These are phyloP conservation scores for Novakomyces olei DNA, from an alignment of 805 yeast species.

Conservation along the genomic window DNA sequence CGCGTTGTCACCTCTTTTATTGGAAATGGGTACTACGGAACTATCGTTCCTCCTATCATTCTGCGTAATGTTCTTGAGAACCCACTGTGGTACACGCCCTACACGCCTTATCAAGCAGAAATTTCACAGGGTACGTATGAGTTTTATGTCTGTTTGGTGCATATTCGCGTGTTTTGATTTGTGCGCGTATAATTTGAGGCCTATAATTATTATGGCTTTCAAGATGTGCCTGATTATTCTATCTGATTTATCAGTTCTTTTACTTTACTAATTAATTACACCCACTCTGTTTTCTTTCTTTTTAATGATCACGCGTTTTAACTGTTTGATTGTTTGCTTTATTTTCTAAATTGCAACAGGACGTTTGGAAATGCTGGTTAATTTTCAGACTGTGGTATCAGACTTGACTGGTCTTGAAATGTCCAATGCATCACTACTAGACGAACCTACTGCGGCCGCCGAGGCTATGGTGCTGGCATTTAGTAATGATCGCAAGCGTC, in stretches of 20 bases:
- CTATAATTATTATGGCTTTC: no score
- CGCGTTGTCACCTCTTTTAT: conserved; percentile 51
- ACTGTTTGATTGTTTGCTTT: no score
- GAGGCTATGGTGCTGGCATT: conserved; percentile 83
- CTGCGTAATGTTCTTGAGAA: conserved; percentile 78
- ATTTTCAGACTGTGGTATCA: conserved; percentile 77
- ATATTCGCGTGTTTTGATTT: no score
- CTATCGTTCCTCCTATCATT: conserved; percentile 72
- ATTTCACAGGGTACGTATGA: no score
- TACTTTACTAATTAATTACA: no score
- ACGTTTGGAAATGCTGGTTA: conserved; percentile 68
- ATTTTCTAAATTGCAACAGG: no score
- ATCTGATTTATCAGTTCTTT: no score
- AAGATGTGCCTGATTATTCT: no score
- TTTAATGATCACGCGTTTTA: no score
- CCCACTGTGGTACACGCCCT: conserved; percentile 97
- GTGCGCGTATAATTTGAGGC: no score
- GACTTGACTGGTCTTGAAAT: conserved; percentile 87
- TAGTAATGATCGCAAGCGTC: conserved; percentile 45
- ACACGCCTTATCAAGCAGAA: conserved; percentile 97
- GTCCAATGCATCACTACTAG: conserved; percentile 83
- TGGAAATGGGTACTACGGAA: conserved; percentile 81
- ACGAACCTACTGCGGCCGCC: conserved; percentile 94
- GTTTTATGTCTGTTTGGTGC: no score
- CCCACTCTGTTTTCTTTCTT: no score